Base-by-base conservation (phyloP, 139 green algal genomes). In the Gonium pectorale region DNA sequence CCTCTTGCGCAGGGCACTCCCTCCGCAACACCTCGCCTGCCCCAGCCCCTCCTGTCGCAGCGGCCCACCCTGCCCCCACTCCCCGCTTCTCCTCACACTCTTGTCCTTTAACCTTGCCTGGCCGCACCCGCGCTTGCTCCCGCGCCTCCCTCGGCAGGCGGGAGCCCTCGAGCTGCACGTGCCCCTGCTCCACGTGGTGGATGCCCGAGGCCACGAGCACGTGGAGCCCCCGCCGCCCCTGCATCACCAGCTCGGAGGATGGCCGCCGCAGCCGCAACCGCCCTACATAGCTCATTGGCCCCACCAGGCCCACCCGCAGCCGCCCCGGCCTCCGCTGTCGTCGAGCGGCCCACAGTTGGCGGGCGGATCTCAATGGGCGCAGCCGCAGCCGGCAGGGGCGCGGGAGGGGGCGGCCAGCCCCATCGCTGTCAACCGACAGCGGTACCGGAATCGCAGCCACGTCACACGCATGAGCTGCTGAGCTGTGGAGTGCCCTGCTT, bases 381-480 rank as follows among this genome's bases (percentile, higher is more conserved):
- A 38, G 21, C 24, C 37, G 44, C 54, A 56, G n/a, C n/a, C 40
- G 56, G 56, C 26, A 26, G 27, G n/a, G 17, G 11, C 24, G 4
- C 38, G 26, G 0, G 11, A 11, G 0, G 54, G 6, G 11, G 54
- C 13, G 24, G n/a, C 73, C 35, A 33, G 41, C 27, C 73, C 73
- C 17, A 69, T 81, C 6, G 54, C 38, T 5, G 24, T 82, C 17
- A 82, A 82, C 29, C 38, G 75, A 41, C 40, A 82, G 59, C 75
- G 75, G 19, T 82, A 82, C 59, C 75, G 75, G 38, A 60, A 29
- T 41, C 75, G 75, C 59, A 63, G 59, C 59, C 75, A 82, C 56
- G 59, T 82, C 29, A 63, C 27, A 15, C 38, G 75, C 2, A 72
- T 63, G 75, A 71, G 59, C 75, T 52, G 67, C n/a, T n/a, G n/a